phyloP scores from a whole-genome alignment of 73 alveolate species.

The Strombidium stylifer region DNA sequence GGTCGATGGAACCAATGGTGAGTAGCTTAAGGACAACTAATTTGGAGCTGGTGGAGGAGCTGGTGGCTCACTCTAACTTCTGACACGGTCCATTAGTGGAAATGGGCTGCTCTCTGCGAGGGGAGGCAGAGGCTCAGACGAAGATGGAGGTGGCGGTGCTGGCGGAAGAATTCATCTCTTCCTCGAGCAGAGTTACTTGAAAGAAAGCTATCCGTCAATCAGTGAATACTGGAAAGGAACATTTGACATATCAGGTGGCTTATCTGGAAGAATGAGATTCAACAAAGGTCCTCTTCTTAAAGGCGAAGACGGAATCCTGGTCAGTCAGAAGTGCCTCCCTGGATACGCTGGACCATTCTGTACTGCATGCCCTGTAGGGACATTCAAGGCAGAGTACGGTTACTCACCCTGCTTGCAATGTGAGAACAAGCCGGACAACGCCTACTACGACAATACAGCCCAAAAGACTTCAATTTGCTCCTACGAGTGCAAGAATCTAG shows the following conservation, averaged over 20 bases:
- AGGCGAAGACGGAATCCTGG: too few species aligned
- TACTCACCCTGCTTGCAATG: constrained; percentile 21
- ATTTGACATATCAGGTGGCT: too few species aligned
- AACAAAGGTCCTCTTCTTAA: too few species aligned
- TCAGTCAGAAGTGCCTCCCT: constrained; percentile 25
- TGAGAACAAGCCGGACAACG: constrained; percentile 34
- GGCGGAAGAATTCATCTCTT: constrained; percentile 14
- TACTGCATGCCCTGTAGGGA: constrained; percentile 50
- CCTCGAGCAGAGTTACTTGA: too few species aligned
- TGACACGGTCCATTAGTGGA: not conserved
- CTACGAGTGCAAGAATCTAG: constrained; percentile 25
- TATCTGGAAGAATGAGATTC: too few species aligned
- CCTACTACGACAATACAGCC: constrained; percentile 11
- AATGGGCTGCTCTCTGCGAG: not conserved
- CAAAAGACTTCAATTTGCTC: constrained; percentile 39
- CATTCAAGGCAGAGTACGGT: constrained; percentile 40
- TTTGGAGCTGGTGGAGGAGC: constrained; percentile 3
- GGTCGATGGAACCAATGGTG: constrained; percentile 30
- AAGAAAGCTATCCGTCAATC: too few species aligned
- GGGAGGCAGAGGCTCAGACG: not conserved
- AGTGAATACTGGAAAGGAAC: too few species aligned
- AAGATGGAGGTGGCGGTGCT: constrained; percentile 31
- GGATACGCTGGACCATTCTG: constrained; percentile 41
- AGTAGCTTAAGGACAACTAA: not conserved
- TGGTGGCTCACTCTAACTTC: constrained; percentile 15